Base-by-base conservation (phyloP, 192 early-diverging fungal genomes). In the Coemansia biformis region DNA sequence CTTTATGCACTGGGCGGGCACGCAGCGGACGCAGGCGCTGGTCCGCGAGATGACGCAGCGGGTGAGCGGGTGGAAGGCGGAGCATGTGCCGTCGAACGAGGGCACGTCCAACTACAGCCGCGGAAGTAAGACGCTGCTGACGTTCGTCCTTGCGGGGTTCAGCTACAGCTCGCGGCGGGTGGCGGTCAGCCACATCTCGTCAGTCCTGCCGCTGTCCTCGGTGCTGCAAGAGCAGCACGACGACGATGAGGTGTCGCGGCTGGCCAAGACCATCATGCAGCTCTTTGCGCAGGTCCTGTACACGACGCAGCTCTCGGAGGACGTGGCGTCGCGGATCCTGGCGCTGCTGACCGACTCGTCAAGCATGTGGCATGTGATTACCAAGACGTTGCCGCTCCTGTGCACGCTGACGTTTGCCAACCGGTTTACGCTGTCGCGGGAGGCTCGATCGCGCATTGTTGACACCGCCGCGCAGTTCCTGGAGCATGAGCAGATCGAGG, bases 391-490 rank as follows among this genome's bases (percentile, higher is more conserved):
- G 15, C 91, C 91, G 10, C 63, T 90, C 0, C 36, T 98, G 24
- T 93, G 94, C 53, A 78, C 92, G 2, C 80, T 93, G 38, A 92
- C 83, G 44, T 98, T 95, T 54, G 77, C 83, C 28, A 86, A 96
- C 60, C 49, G 94, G 42, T 85, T 82, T 38, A 71, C 82, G 31
- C 66, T 97, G 65, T 60, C 77, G 26, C 51, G 57, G 14, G 76
- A 80, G 0, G 66, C 80, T 30, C 75, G 83, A 17, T 45, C 75
- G 21, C 50, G 53, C 15, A 78, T 93, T 6, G 67, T 95, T 60
- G 79, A 90, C 31, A 76, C 81, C 4, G 78, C 93, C 10, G 76
- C 79, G 22, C 41, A 24, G 18, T 79, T 90, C 63, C 56, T 97
- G 28, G 69, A 79, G 37, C 89, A 97, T 59, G 77, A 81, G n/a